Evolutionary conservation across 805 yeast genomes (phyloP).

Genomic region (Monosporozyma solicola): DNA sequence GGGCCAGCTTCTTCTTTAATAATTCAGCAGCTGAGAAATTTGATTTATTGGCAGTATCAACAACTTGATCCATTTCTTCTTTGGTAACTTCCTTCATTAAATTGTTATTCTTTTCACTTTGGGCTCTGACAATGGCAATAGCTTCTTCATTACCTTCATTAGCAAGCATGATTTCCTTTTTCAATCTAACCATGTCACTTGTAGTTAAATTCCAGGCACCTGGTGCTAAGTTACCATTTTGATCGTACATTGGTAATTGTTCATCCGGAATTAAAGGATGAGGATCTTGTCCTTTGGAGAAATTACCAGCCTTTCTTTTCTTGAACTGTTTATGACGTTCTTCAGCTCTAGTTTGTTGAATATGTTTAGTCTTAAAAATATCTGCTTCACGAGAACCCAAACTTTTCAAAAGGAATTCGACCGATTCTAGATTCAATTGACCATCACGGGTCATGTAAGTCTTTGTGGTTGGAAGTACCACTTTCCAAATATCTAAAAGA

Average conservation of each 20-base stretch:
- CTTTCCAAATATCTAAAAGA: slow-evolving; percentile 77
- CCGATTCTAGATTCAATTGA: slow-evolving; percentile 60
- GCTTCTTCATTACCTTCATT: slow-evolving; percentile 62
- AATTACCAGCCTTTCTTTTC: slow-evolving; percentile 43
- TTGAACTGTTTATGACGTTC: slow-evolving; percentile 38
- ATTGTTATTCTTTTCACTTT: slow-evolving; percentile 26
- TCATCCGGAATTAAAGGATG: slow-evolving; percentile 63
- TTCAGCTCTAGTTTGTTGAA: slow-evolving; percentile 59
- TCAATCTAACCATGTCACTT: slow-evolving; percentile 58
- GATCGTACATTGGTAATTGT: slow-evolving; percentile 68
- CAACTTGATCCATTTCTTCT: slow-evolving; percentile 24
- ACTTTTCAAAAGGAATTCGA: slow-evolving; percentile 56
- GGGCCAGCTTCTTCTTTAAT: slow-evolving; percentile 30
- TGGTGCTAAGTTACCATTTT: slow-evolving; percentile 62
- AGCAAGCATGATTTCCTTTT: slow-evolving; percentile 57
- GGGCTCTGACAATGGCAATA: slow-evolving; percentile 48
- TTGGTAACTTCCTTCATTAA: slow-evolving; percentile 21
- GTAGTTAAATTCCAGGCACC: slow-evolving; percentile 60
- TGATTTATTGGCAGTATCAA: slow-evolving; percentile 31
- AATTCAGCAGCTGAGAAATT: slow-evolving; percentile 41
- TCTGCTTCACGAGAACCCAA: slow-evolving; percentile 69
- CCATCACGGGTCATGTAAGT: slow-evolving; percentile 91
- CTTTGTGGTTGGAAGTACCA: slow-evolving; percentile 51
- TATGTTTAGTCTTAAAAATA: slow-evolving; percentile 62
- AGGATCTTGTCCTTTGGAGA: slow-evolving; percentile 64